Evolutionary conservation across 139 green algal species (phyloP).

Genomic region (Desmodesmus armatus): DNA sequence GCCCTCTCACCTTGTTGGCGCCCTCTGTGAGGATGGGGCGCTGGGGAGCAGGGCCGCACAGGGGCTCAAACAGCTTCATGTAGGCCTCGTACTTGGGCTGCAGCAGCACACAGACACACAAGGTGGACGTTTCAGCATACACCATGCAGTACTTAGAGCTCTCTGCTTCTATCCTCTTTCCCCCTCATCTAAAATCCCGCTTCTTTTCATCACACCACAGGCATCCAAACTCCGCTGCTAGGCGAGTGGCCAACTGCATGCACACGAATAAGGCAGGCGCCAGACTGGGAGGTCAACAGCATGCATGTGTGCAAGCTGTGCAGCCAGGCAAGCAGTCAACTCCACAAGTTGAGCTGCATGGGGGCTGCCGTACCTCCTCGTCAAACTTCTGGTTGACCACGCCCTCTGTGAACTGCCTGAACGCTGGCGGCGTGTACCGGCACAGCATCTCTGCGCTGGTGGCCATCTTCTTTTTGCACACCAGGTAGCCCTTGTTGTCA

Average conservation of each 20-base stretch:
- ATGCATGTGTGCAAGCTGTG: no score
- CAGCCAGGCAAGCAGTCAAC: no score
- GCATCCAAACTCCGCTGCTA: no score
- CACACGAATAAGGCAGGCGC: no score
- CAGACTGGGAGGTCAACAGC: no score
- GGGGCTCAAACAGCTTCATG: constrained; percentile 93
- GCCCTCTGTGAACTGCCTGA: constrained; percentile 79
- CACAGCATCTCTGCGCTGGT: constrained; percentile 96
- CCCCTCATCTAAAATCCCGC: no score
- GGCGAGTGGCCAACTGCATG: no score
- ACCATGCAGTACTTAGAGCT: neutral
- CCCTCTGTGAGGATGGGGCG: constrained; percentile 90
- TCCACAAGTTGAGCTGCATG: no score
- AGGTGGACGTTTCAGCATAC: neutral
- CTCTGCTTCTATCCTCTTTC: constrained; percentile 19
- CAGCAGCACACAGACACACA: no score
- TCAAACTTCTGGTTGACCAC: constrained; percentile 99
- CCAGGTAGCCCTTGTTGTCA: constrained; percentile 99
- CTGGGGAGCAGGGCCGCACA: constrained; percentile 83
- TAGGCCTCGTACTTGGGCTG: constrained; percentile 74
- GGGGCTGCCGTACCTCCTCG: constrained; percentile 96
- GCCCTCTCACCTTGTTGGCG: constrained; percentile 59
- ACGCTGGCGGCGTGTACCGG: constrained; percentile 95
- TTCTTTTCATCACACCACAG: no score
- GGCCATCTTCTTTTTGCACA: constrained; percentile 99